phyloP scores from a whole-genome alignment of 129 eudicot species.

The Pulicaria dysenterica region DNA sequence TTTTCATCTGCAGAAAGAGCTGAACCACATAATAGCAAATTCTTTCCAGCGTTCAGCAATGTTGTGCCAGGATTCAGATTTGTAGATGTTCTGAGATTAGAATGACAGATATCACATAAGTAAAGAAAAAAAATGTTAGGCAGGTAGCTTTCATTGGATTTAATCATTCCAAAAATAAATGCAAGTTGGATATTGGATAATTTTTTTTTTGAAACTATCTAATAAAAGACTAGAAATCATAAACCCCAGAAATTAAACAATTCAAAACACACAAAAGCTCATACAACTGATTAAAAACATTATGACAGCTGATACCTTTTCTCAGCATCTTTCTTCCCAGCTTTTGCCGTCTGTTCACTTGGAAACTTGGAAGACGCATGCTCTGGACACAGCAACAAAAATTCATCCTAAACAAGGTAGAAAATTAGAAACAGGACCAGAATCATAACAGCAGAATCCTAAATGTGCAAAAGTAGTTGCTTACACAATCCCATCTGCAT shows the following conservation, averaged over 20 bases:
- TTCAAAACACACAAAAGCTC: conserved; percentile 3
- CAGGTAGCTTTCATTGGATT: background rate
- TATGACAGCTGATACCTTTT: conserved; percentile 11
- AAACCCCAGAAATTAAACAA: background rate
- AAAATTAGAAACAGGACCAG: background rate
- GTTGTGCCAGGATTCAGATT: conserved; percentile 39
- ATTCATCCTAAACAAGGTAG: conserved; percentile 44
- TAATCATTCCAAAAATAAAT: background rate
- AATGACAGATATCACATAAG: conserved; percentile 18
- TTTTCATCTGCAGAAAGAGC: conserved; percentile 75
- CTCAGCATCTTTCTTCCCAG: conserved; percentile 37
- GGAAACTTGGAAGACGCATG: conserved; percentile 71
- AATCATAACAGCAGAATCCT: background rate
- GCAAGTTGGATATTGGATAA: background rate
- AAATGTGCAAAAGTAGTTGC: conserved; percentile 25
- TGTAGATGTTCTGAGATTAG: conserved; percentile 35
- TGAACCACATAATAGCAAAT: conserved; percentile 79
- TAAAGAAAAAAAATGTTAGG: background rate
- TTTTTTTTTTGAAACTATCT: background rate
- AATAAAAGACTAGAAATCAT: background rate
- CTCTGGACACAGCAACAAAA: conserved; percentile 66
- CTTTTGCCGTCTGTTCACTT: conserved; percentile 48
- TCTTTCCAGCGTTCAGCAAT: conserved; percentile 37
- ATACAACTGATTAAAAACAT: background rate
- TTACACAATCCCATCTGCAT: conserved; percentile 94